Percentiles rank a stretch among this genome's conserved stretches.
These are phyloP conservation scores for Solanum chilense DNA, from an alignment of 257 asterid genomes.

Conservation along the genomic window DNA sequence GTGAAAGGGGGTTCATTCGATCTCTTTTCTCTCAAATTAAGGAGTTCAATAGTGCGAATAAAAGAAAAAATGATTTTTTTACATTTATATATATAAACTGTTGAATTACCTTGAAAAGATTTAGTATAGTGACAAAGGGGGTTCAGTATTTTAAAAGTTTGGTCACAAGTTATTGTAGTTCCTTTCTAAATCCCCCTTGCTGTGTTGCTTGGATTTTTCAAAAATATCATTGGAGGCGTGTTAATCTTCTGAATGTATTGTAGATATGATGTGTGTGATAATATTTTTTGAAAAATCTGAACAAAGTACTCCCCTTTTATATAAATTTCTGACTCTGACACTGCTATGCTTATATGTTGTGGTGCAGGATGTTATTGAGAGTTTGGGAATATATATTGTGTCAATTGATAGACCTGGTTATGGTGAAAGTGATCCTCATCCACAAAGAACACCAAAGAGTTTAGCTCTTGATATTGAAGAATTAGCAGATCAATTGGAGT, in stretches of 20 bases:
- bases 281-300: background rate
- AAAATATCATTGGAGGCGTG: background rate
- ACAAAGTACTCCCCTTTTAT: background rate
- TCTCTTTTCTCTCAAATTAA: background rate
- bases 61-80: background rate
- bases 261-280: accelerated
- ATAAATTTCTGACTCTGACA: background rate
- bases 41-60: background rate
- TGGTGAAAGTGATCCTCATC: background rate
- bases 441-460: background rate
- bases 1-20: background rate
- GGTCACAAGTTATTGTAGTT: background rate
- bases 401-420: background rate
- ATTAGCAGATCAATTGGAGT: background rate
- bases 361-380: background rate
- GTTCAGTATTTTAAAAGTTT: background rate
- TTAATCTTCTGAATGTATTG: background rate
- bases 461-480: background rate
- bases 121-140: background rate
- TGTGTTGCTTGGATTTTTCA: background rate
- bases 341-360: background rate
- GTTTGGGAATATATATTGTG: background rate
- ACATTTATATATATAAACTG: background rate
- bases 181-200: background rate
- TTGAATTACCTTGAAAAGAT: background rate